Conservation (phyloP, 2,329 filamentous ascomycete genomes). For the Fusarium irregulare region DNA sequence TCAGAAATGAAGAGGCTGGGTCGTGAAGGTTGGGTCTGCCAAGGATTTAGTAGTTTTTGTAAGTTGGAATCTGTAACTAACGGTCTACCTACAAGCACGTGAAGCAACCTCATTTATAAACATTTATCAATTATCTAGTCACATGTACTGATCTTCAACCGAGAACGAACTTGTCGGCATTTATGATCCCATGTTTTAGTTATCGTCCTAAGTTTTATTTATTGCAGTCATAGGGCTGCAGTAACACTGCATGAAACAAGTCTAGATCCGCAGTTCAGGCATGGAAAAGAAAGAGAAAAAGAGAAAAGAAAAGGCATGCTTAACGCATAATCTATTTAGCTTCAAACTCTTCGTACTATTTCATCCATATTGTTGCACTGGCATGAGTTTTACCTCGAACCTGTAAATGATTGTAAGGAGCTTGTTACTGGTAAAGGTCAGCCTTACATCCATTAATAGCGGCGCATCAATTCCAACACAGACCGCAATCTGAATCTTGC, state of each 20-base stretch:
- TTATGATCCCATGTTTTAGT: not conserved
- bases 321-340: not conserved
- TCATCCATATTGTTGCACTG: too few species aligned
- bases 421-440: not conserved
- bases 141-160: not conserved
- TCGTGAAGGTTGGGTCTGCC: conserved; percentile 3
- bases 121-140: not conserved
- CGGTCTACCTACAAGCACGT: not conserved
- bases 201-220: not conserved
- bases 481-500: not conserved
- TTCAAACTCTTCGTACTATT: not conserved
- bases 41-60: not conserved
- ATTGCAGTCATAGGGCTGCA: not conserved
- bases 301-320: not conserved
- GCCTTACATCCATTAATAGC: not conserved
- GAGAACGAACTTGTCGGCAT: not conserved
- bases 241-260: not conserved
- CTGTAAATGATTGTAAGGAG: not conserved
- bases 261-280: not conserved
- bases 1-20: conserved; percentile 24
- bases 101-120: not conserved
- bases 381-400: not conserved
- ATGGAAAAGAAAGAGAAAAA: not conserved
- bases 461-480: not conserved
- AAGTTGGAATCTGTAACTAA: not conserved